phyloP scores from a whole-genome alignment of 495 filamentous ascomycete genomes.

The Schizothecium vesticola region DNA sequence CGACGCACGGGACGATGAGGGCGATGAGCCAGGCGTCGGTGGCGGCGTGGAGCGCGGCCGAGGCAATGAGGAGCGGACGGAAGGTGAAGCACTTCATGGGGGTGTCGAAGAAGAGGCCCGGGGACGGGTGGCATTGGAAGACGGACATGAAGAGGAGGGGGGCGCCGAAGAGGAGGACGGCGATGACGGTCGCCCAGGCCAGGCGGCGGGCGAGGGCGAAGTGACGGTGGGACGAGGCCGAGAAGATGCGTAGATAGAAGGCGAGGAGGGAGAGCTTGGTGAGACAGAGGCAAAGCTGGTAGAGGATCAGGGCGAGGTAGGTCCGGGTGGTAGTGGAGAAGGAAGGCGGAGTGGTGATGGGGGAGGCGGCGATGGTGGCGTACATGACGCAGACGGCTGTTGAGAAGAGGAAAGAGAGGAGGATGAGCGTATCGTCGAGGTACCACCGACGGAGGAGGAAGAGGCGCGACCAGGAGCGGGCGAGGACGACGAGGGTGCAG shows the following conservation, averaged over 20 bases:
- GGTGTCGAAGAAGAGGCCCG: conserved; percentile 24
- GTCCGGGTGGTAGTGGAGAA: conserved; percentile 11
- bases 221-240: conserved; percentile 15
- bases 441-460: conserved; percentile 29
- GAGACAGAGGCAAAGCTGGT: conserved; percentile 34
- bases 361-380: conserved; percentile 17
- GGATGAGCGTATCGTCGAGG: conserved; percentile 27
- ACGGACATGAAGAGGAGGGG: conserved; percentile 34
- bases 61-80: conserved; percentile 30
- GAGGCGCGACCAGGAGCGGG: conserved; percentile 24
- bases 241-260: conserved; percentile 39
- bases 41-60: conserved; percentile 29
- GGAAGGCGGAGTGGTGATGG: neutral
- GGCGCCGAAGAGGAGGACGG: conserved; percentile 27
- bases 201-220: conserved; percentile 18
- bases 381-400: conserved; percentile 27
- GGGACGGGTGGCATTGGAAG: conserved; percentile 35
- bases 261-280: conserved; percentile 38
- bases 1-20: conserved; percentile 32
- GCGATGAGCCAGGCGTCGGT: conserved; percentile 35
- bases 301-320: conserved; percentile 26
- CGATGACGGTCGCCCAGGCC: conserved; percentile 28
- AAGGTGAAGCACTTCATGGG: conserved; percentile 30
- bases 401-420: conserved; percentile 23
- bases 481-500: conserved; percentile 26